phyloP scores from a whole-genome alignment of 208 protist species.

The Wallacemonas sp. region DNA sequence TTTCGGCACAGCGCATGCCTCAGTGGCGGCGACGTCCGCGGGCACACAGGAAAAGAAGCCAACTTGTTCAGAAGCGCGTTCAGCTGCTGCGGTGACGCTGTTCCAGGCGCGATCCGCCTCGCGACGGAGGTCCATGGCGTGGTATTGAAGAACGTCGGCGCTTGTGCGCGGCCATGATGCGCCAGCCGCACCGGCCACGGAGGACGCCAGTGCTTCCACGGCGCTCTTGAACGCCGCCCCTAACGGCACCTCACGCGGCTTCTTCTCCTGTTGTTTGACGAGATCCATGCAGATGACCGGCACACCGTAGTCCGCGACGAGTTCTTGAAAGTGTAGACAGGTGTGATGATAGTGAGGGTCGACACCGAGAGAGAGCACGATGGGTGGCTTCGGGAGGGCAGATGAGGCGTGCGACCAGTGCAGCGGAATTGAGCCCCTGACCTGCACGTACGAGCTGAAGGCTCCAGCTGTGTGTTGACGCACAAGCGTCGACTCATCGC shows the following conservation, averaged over 20 bases:
- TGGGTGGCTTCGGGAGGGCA: constrained; percentile 86
- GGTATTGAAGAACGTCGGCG: constrained; percentile 63
- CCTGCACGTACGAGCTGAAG: constrained; percentile 79
- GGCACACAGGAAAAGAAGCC: constrained; percentile 48
- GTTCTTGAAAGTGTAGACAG: constrained; percentile 90
- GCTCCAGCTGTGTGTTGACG: constrained; percentile 22
- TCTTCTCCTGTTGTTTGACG: constrained; percentile 88
- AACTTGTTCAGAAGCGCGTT: constrained; percentile 37
- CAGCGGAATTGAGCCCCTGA: constrained; percentile 83
- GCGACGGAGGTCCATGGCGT: constrained; percentile 82
- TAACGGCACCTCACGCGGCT: constrained; percentile 82
- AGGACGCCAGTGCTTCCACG: constrained; percentile 59
- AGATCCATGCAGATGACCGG: constrained; percentile 94
- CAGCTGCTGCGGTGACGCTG: constrained; percentile 52
- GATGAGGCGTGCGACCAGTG: constrained; percentile 78
- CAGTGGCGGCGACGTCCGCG: background rate
- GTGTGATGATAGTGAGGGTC: constrained; percentile 56
- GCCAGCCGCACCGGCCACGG: constrained; percentile 7
- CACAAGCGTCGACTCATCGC: constrained; percentile 40
- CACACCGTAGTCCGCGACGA: constrained; percentile 88
- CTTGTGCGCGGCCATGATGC: constrained; percentile 1
- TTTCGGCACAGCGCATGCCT: too few relatives aligned
- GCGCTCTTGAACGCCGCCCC: constrained; percentile 62
- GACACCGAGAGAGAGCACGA: constrained; percentile 50
- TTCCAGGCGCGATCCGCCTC: constrained; percentile 73